Conservation (phyloP, 345 rosid genomes). For the Litchi chinensis region DNA sequence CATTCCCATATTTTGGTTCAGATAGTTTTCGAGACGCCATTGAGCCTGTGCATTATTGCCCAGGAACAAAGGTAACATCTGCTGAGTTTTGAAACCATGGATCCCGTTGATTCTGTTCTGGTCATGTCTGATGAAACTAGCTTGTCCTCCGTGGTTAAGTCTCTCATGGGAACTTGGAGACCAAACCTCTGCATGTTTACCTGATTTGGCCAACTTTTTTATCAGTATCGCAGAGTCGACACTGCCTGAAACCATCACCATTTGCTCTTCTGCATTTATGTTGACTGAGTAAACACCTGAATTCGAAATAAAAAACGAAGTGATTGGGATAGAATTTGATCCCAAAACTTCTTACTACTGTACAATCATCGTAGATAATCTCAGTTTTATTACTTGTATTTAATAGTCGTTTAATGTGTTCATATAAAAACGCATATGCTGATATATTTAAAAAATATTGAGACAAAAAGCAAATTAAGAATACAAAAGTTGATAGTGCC, state of each 20-base stretch:
- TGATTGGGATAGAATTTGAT: background rate
- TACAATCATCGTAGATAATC: background rate
- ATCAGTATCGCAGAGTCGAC: slow-evolving; percentile 51
- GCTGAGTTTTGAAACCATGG: slow-evolving; percentile 16
- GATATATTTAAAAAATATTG: background rate
- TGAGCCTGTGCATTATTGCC: slow-evolving; percentile 18
- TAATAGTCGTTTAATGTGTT: background rate
- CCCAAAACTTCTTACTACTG: background rate
- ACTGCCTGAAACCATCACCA: slow-evolving; percentile 59
- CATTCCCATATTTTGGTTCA: slow-evolving; percentile 16
- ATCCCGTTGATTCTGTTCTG: slow-evolving; percentile 4
- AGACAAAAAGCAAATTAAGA: background rate
- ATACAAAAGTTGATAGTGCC: slow-evolving; percentile 35
- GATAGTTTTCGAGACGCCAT: slow-evolving; percentile 10
- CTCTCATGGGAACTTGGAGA: slow-evolving; percentile 30
- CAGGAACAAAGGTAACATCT: slow-evolving; percentile 29
- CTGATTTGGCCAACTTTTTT: slow-evolving; percentile 50
- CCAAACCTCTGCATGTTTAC: slow-evolving; percentile 63
- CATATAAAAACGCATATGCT: background rate
- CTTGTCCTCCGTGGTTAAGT: slow-evolving; percentile 26
- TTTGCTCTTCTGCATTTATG: slow-evolving; percentile 51
- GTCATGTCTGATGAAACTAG: background rate
- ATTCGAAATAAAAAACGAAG: slow-evolving; percentile 4
- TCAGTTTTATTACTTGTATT: no score
- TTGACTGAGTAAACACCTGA: slow-evolving; percentile 66